Conservation (phyloP, 192 early-diverging fungal genomes). For the Rhizophagus clarus region DNA sequence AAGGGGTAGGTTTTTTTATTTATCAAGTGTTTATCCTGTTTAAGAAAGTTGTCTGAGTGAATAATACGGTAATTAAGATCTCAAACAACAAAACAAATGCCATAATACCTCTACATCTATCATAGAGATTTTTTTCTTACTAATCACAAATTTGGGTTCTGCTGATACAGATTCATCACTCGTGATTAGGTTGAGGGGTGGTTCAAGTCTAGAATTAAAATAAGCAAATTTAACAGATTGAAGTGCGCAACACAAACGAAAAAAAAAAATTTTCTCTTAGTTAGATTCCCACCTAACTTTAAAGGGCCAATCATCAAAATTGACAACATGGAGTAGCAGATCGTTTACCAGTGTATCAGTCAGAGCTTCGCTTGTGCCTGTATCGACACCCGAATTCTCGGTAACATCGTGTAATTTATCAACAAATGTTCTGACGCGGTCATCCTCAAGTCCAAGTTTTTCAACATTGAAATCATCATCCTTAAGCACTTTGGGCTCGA, state of each 20-base stretch:
- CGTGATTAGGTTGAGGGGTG: neutral
- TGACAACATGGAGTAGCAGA: slow-evolving; percentile 13
- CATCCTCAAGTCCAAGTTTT: neutral
- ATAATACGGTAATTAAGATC: too few relatives aligned
- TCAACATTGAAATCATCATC: slow-evolving; percentile 1
- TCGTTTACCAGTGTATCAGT: slow-evolving; percentile 20
- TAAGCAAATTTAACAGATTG: slow-evolving; percentile 15
- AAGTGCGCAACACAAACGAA: slow-evolving; percentile 1
- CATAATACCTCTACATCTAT: slow-evolving; percentile 14
- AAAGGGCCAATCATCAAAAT: slow-evolving; percentile 20
- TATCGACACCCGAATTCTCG: neutral
- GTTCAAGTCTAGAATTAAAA: neutral
- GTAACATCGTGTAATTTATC: slow-evolving; percentile 20
- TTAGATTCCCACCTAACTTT: slow-evolving; percentile 7
- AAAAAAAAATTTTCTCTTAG: too few relatives aligned
- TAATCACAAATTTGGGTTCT: slow-evolving; percentile 4
- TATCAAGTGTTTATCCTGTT: slow-evolving; percentile 8
- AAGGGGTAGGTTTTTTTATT: neutral
- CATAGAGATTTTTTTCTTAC: neutral
- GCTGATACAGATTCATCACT: neutral
- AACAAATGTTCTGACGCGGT: slow-evolving; percentile 23
- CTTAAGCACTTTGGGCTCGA: neutral
- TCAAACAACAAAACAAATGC: neutral
- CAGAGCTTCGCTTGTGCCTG: slow-evolving; percentile 3
- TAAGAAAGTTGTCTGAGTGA: neutral